Evolutionary conservation across 2,329 filamentous ascomycete genomes (phyloP).

Genomic region (Aspergillus caelatus): DNA sequence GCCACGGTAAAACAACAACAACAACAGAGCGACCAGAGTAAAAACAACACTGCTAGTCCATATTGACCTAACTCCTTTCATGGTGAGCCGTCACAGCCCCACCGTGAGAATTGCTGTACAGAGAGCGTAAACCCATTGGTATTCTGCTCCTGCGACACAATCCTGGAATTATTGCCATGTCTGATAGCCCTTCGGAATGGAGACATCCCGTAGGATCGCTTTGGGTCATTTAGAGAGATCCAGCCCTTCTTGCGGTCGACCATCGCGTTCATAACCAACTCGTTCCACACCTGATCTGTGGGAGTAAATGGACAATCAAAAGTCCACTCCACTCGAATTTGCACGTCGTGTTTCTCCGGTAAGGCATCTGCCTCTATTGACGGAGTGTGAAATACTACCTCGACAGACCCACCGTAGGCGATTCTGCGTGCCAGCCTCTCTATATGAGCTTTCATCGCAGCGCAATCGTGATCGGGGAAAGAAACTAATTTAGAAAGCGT

Average conservation of each 20-base stretch:
- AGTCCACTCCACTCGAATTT: slow-evolving; percentile 6
- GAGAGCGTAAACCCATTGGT: background rate
- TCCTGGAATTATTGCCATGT: background rate
- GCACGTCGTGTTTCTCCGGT: background rate
- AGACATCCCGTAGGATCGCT: slow-evolving; percentile 3
- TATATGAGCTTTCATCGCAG: slow-evolving; percentile 6
- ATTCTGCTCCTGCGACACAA: slow-evolving; percentile 2
- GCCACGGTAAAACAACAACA: background rate
- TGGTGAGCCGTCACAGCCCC: background rate
- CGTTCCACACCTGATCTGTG: background rate
- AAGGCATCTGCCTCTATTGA: slow-evolving; percentile 4
- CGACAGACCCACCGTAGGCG: background rate
- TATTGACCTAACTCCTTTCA: background rate
- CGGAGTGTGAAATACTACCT: background rate
- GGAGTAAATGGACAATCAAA: background rate
- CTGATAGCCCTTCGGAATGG: slow-evolving; percentile 7
- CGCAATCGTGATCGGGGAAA: background rate
- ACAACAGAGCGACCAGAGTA: background rate
- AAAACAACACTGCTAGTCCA: background rate
- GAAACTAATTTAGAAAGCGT: slow-evolving; percentile 1
- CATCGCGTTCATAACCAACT: slow-evolving; percentile 6
- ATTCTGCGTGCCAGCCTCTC: background rate
- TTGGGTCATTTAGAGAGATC: background rate
- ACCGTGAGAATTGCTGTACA: background rate
- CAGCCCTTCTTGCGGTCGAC: slow-evolving; percentile 5